phyloP scores from a whole-genome alignment of 2,329 filamentous ascomycete genomes.

The Xylogone sp. region DNA sequence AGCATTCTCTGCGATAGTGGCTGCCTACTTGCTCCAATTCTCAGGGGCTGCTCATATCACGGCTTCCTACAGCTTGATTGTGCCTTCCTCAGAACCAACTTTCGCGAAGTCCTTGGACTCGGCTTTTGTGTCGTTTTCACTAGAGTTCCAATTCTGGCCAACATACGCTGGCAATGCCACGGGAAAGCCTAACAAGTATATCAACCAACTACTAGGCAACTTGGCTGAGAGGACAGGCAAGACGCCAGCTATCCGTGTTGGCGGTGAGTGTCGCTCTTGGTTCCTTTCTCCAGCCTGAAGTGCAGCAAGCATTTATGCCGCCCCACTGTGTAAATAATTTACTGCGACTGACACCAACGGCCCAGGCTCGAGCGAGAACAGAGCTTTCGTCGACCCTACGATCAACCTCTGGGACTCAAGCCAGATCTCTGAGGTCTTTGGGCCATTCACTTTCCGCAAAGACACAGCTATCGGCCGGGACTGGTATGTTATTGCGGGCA shows the following conservation, averaged over 20 bases:
- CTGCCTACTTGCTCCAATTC: too few species aligned
- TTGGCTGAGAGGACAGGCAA: background rate
- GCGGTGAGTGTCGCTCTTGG: background rate
- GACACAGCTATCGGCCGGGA: background rate
- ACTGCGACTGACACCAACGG: too few species aligned
- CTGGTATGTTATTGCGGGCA: slow-evolving; percentile 1
- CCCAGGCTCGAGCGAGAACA: slow-evolving; percentile 1
- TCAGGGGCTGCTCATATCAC: too few species aligned
- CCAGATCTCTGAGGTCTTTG: background rate
- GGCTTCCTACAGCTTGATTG: too few species aligned
- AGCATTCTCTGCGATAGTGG: too few species aligned
- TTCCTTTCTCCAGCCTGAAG: too few species aligned
- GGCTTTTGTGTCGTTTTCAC: background rate
- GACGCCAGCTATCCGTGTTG: slow-evolving; percentile 1
- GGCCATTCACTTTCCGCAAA: background rate
- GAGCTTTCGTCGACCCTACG: background rate
- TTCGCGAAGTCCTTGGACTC: background rate
- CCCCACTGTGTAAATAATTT: too few species aligned
- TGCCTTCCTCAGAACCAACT: background rate
- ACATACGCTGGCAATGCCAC: background rate
- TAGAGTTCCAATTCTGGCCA: slow-evolving; percentile 1
- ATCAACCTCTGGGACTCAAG: background rate
- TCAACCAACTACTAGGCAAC: slow-evolving; percentile 1
- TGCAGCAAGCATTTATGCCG: too few species aligned
- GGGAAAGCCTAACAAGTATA: background rate